Base-by-base conservation (phyloP, 305 asterid species). In the Solanum aculeatissimum region DNA sequence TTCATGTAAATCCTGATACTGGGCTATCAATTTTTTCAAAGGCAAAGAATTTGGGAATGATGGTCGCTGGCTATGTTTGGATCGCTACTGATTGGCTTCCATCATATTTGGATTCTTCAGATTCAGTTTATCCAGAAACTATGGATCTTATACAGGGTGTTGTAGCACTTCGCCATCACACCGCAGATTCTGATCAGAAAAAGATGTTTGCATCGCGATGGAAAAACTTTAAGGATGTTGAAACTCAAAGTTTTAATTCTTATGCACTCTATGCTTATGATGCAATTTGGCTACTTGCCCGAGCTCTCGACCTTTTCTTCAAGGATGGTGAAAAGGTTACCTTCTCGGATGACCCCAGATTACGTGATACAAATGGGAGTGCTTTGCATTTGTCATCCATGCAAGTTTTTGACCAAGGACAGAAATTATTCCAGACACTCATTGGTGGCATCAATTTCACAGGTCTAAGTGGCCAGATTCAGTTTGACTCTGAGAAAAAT, bases 41-140 rank as follows among this genome's bases (percentile, higher is more conserved):
- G 27, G 98, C 99, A 16, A 92, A 89, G 25, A 83, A 87, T 77
- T 94, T 95, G 58, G 96, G 97, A 86, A 95, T 96, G 99, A 89
- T 95, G 95, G 85, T 83, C 4, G 88, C 89, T 9, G 98, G 98
- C 74, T 96, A 94, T 81, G 98, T 90, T 23, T 96, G 98, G 99
- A 95, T 96, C 53, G 88, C 97, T 21, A 95, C 99, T 0, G 97
- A 96, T 87, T 96, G 98, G 99, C 99, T 97, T 85, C 86, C 95
- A 7, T 84, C 95, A 43, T 65, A 92, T 82, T 88, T 94, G 14
- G 99, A 97, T 88, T 83, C 93, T 66, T 90, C 89, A 1, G 89
- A 91, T 40, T 69, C 85, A 35, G 72, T 91, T 42, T 91, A 87
- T 85, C 83, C 90, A 0, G 87, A 86, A 19, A 92, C 85, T 2